A percentile compares a stretch with the other conserved stretches of the same genome.
These are phyloP conservation scores for Fusarium cyanostomum DNA, from an alignment of 2,329 filamentous ascomycete species.

Conservation along the genomic window DNA sequence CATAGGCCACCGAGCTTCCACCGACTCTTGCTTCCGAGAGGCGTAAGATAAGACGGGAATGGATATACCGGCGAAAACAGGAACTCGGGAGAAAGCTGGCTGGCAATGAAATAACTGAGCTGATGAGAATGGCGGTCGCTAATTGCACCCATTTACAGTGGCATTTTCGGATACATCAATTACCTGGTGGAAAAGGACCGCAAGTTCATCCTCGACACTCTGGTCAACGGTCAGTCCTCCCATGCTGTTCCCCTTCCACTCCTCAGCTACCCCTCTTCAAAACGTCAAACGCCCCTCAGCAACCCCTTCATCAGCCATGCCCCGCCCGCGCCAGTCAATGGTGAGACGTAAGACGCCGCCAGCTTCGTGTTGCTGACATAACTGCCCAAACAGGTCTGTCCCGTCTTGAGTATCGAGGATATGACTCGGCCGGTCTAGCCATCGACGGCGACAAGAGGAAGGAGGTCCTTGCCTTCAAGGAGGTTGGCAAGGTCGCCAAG, in stretches of 20 bases:
- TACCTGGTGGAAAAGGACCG: conserved; percentile 99
- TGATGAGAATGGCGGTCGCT: conserved; percentile 35
- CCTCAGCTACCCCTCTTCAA: conserved; percentile 23
- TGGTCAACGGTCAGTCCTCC: conserved; percentile 84
- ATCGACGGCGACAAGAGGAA: conserved; percentile 99
- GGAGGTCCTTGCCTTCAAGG: conserved; percentile 96
- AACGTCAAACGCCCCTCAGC: conserved; percentile 22
- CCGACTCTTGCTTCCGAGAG: conserved; percentile 29
- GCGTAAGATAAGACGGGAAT: conserved; percentile 19
- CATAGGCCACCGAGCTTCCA: conserved; percentile 19
- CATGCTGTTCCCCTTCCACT: conserved; percentile 19
- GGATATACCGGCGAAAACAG: conserved; percentile 16
- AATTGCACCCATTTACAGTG: conserved; percentile 62
- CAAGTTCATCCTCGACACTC: conserved; percentile 93
- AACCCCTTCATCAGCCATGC: conserved; percentile 34
- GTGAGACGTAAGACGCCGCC: conserved; percentile 39
- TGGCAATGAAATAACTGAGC: conserved; percentile 27
- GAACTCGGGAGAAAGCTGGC: conserved; percentile 5
- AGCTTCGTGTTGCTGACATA: conserved; percentile 45
- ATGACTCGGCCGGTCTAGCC: conserved; percentile 96
- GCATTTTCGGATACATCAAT: conserved; percentile 99
- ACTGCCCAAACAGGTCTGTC: conserved; percentile 73
- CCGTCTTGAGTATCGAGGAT: conserved; percentile 97
- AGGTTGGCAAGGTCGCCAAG: conserved; percentile 98
- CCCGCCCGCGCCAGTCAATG: conserved; percentile 40